A percentile compares a stretch with the other conserved stretches of the same genome.
Conservation (phyloP, 2,329 filamentous ascomycete genomes). For the Aspergillus fructus region DNA sequence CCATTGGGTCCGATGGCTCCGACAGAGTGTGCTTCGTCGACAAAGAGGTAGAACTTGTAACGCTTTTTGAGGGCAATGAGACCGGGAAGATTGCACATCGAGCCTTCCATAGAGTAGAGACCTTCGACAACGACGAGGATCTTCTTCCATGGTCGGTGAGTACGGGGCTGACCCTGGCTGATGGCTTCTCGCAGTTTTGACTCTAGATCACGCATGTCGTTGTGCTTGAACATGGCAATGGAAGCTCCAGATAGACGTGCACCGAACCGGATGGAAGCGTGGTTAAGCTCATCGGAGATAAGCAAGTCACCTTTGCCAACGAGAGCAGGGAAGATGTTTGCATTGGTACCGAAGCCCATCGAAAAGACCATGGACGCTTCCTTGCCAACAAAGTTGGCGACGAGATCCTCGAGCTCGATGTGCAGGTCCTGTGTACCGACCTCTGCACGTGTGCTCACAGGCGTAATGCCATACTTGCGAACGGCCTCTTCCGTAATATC, state of each 20-base stretch:
- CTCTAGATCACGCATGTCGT: constrained; percentile 88
- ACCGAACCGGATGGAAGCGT: constrained; percentile 94
- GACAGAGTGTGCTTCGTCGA: constrained; percentile 95
- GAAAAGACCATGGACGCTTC: constrained; percentile 95
- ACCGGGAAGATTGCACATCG: constrained; percentile 95
- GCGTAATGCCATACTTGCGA: constrained; percentile 79
- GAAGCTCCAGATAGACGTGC: constrained; percentile 91
- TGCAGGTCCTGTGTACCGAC: constrained; percentile 84
- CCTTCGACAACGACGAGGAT: constrained; percentile 95
- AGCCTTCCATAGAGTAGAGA: constrained; percentile 98
- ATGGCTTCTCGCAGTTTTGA: constrained; percentile 84
- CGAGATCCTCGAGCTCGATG: constrained; percentile 82
- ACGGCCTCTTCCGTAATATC: constrained; percentile 86
- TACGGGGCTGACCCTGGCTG: constrained; percentile 93
- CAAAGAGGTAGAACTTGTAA: constrained; percentile 95
- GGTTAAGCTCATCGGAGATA: constrained; percentile 96
- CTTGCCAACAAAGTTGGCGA: constrained; percentile 92
- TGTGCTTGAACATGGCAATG: constrained; percentile 96
- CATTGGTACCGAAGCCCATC: constrained; percentile 98
- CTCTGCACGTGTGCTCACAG: constrained; percentile 78
- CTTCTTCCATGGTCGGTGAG: constrained; percentile 99
- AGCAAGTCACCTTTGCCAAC: constrained; percentile 91
- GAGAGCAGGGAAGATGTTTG: constrained; percentile 85
- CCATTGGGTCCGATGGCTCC: constrained; percentile 86
- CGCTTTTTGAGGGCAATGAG: constrained; percentile 83